These are phyloP conservation scores for Mucor ambiguus DNA, from an alignment of 371 early-diverging fungal genomes.

Conservation along the genomic window DNA sequence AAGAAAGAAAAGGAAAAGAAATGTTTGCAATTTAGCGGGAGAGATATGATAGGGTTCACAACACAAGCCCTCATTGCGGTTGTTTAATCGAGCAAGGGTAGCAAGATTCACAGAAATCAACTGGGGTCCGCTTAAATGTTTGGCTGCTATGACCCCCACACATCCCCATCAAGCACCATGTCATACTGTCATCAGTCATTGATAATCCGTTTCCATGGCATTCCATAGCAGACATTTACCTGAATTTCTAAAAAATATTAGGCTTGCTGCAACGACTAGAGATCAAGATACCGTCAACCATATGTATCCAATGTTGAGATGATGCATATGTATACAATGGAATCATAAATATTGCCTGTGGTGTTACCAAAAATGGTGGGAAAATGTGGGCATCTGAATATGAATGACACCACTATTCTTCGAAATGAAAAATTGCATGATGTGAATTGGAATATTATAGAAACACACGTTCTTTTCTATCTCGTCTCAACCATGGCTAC, in stretches of 20 bases:
- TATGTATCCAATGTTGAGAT: not conserved
- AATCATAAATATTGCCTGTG: not conserved
- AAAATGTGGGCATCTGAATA: not conserved
- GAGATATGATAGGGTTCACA: not conserved
- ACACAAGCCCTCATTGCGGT: not conserved
- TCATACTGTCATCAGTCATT: not conserved
- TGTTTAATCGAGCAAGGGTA: slow-evolving; percentile 2
- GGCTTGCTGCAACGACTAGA: not conserved
- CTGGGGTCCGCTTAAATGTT: slow-evolving; percentile 7
- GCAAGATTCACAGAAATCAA: not conserved
- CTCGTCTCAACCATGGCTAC: not conserved
- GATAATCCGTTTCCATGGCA: not conserved
- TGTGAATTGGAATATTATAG: not conserved
- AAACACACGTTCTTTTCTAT: not conserved
- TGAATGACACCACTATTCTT: not conserved
- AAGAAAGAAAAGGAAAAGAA: slow-evolving; percentile 9
- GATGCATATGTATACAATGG: not conserved
- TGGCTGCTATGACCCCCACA: not conserved
- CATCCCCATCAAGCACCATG: not conserved
- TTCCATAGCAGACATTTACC: not conserved
- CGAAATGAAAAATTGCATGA: not conserved
- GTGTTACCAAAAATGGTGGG: slow-evolving; percentile 1
- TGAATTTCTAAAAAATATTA: not conserved
- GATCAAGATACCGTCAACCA: not conserved
- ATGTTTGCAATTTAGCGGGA: slow-evolving; percentile 12